phyloP scores from a whole-genome alignment of 2,329 filamentous ascomycete species.

The Microdochium trichocladiopsis region DNA sequence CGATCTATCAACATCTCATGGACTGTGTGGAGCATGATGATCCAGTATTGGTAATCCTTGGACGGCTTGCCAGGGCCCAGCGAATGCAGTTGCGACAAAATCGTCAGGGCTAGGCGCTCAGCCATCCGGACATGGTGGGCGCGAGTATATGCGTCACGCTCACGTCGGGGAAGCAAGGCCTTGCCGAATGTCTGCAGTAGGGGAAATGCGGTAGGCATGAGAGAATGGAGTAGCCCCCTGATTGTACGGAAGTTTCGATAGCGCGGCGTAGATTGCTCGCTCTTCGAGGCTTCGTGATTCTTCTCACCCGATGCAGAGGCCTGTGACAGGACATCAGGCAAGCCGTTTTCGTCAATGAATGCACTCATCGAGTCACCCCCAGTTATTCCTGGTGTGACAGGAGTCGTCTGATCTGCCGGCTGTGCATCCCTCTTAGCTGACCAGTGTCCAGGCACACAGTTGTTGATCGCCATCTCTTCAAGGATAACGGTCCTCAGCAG shows the following conservation, averaged over 20 bases:
- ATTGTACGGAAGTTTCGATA: constrained; percentile 72
- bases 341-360: constrained; percentile 17
- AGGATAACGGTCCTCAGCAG: constrained; percentile 75
- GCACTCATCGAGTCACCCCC: constrained; percentile 1
- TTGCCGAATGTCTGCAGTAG: constrained; percentile 85
- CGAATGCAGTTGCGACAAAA: constrained; percentile 58
- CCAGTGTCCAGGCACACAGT: constrained; percentile 66
- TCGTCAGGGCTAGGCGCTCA: constrained; percentile 62
- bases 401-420: constrained; percentile 6
- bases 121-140: constrained; percentile 48
- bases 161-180: constrained; percentile 67
- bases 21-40: constrained; percentile 71
- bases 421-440: constrained; percentile 24
- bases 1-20: constrained; percentile 74
- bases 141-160: constrained; percentile 54
- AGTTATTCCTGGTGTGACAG: constrained; percentile 1
- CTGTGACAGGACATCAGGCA: constrained; percentile 16
- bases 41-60: constrained; percentile 73
- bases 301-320: constrained; percentile 8
- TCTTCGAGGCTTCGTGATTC: constrained; percentile 10
- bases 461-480: constrained; percentile 73
- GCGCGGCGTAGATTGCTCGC: constrained; percentile 24
- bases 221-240: constrained; percentile 67
- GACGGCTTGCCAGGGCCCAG: constrained; percentile 37
- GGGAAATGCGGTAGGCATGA: constrained; percentile 73